Percentiles rank a stretch among this genome's conserved stretches.
phyloP scores from a whole-genome alignment of 352 stramenopile species.

The Thraustotheca clavata region DNA sequence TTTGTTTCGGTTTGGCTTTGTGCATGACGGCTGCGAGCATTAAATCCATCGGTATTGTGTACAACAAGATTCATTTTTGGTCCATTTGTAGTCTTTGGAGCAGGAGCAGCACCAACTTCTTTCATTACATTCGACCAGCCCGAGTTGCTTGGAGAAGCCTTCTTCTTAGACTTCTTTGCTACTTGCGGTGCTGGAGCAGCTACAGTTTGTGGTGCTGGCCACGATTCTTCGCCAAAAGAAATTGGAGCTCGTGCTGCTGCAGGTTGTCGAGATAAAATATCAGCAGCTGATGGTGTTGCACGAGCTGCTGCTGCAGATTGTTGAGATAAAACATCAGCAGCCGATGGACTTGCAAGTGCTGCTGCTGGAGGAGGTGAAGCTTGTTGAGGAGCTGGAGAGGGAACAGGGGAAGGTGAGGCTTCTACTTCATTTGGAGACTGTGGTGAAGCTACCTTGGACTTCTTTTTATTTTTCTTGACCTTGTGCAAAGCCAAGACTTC shows the following conservation, averaged over 20 bases:
- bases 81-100: conserved; percentile 23
- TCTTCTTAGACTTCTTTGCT: conserved; percentile 22
- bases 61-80: conserved; percentile 38
- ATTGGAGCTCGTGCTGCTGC: conserved; percentile 35
- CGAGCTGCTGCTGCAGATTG: conserved; percentile 4
- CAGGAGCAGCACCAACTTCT: conserved; percentile 41
- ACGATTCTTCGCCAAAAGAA: conserved; percentile 27
- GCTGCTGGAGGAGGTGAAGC: conserved; percentile 21
- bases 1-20: not conserved
- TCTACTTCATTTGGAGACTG: not conserved
- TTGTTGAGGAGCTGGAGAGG: conserved; percentile 26
- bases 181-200: conserved; percentile 22
- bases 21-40: conserved; percentile 19
- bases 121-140: conserved; percentile 68
- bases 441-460: not conserved
- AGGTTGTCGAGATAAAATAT: conserved; percentile 24
- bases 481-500: conserved; percentile 19
- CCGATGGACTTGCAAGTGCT: not conserved
- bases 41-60: conserved; percentile 45
- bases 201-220: conserved; percentile 2
- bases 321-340: conserved; percentile 14
- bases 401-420: conserved; percentile 25
- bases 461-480: not conserved
- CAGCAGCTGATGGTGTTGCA: not conserved
- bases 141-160: conserved; percentile 29